A percentile compares a stretch with the other conserved stretches of the same genome.
Conservation (phyloP, 1,284 basidiomycete genomes). For the Mycena citricolor region DNA sequence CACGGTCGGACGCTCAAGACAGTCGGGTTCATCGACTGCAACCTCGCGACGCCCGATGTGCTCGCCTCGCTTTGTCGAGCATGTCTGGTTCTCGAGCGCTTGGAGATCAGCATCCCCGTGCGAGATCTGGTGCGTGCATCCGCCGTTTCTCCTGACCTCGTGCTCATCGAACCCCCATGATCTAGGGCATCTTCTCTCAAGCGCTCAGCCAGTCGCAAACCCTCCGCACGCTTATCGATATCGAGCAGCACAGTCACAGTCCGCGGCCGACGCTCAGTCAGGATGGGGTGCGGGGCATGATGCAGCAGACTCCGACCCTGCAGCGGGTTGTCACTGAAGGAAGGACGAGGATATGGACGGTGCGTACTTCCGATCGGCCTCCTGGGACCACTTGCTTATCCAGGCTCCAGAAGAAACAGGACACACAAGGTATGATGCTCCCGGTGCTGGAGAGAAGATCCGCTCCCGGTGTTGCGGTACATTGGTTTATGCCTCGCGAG, state of each 20-base stretch:
- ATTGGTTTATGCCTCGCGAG: no score
- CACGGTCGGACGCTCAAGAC: constrained; percentile 45
- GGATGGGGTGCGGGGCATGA: constrained; percentile 43
- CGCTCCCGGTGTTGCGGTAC: no score
- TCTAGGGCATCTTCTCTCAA: constrained; percentile 33
- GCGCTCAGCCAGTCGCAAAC: constrained; percentile 40
- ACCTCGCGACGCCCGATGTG: constrained; percentile 35
- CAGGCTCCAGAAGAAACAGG: no score
- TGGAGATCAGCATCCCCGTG: constrained; percentile 50
- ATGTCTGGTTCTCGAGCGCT: constrained; percentile 47
- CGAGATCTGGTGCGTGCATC: constrained; percentile 47
- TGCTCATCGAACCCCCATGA: neutral
- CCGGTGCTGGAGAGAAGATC: no score
- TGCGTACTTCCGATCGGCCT: no score
- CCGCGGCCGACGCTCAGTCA: constrained; percentile 41
- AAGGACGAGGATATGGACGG: constrained; percentile 56
- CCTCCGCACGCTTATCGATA: constrained; percentile 50
- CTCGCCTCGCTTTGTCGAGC: constrained; percentile 41
- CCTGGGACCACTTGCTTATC: no score
- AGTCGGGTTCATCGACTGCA: constrained; percentile 50
- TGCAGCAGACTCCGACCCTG: constrained; percentile 41
- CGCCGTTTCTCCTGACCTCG: constrained; percentile 3
- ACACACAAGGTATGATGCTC: no score
- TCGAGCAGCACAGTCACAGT: constrained; percentile 47
- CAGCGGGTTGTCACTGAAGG: constrained; percentile 48